Percentiles rank a stretch among this genome's conserved stretches.
Evolutionary conservation across 306 rosid species (phyloP).

Genomic region (Leucaena leucocephala): DNA sequence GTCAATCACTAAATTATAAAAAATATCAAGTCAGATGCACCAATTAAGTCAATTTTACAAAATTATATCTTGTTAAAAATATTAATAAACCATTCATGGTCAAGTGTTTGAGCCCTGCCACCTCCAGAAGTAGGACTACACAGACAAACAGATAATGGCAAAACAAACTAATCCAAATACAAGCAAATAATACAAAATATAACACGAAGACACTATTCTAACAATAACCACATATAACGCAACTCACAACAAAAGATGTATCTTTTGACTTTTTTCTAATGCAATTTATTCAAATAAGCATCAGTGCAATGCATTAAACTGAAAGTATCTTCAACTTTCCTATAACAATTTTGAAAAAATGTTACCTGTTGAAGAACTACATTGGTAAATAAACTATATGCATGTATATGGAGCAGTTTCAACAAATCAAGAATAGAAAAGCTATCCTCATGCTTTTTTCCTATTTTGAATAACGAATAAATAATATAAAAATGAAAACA

Average conservation of each 20-base stretch:
- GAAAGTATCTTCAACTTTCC: neutral
- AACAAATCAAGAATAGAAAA: neutral
- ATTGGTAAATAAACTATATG: neutral
- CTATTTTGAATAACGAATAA: neutral
- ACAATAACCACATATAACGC: neutral
- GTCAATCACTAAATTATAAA: slow-evolving; percentile 7
- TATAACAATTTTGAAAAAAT: neutral
- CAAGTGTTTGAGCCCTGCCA: neutral
- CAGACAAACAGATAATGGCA: neutral
- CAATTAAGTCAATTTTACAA: slow-evolving; percentile 10
- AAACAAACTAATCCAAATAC: neutral
- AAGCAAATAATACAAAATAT: neutral
- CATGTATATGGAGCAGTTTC: neutral
- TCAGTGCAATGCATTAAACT: neutral
- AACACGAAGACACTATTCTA: neutral
- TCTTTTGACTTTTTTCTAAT: neutral
- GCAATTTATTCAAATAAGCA: neutral
- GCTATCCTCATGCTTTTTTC: neutral
- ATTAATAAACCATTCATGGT: neutral
- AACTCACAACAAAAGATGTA: neutral
- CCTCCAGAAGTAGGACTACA: neutral
- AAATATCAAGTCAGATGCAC: slow-evolving; percentile 28
- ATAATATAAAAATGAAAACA: neutral
- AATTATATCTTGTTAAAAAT: slow-evolving; percentile 18
- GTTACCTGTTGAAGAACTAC: neutral